phyloP scores from a whole-genome alignment of 2,329 filamentous ascomycete genomes.

The Aspergillus candidus region DNA sequence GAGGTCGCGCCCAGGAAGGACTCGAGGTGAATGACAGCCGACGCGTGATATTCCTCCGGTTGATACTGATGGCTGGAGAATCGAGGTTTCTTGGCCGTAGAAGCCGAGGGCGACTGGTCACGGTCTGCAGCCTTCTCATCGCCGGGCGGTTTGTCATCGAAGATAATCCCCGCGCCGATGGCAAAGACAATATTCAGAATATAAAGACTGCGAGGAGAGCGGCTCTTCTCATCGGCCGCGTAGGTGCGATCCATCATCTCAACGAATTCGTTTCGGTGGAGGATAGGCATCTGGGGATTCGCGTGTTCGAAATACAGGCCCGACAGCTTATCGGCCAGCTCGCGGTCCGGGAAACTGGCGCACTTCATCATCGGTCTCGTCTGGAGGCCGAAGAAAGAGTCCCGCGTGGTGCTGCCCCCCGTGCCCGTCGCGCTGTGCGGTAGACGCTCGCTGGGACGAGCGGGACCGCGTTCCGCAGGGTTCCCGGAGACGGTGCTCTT shows the following conservation, averaged over 20 bases:
- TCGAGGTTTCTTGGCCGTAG: conserved; percentile 46
- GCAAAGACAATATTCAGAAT: conserved; percentile 96
- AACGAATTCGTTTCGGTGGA: conserved; percentile 87
- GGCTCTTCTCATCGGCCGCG: conserved; percentile 57
- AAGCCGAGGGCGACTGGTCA: conserved; percentile 21
- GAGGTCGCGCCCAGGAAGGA: conserved; percentile 67
- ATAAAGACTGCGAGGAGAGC: conserved; percentile 78
- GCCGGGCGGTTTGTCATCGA: conserved; percentile 46
- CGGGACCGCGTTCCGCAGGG: conserved; percentile 58
- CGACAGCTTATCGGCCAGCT: conserved; percentile 66
- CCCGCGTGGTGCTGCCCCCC: conserved; percentile 75
- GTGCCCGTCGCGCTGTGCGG: conserved; percentile 46
- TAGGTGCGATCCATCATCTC: conserved; percentile 80
- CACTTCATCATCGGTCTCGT: conserved; percentile 82
- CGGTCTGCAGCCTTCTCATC: conserved; percentile 18
- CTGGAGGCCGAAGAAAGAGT: conserved; percentile 95
- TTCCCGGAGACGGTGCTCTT: conserved; percentile 61
- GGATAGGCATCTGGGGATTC: conserved; percentile 89
- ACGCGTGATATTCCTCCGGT: conserved; percentile 93
- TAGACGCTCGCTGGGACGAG: conserved; percentile 52
- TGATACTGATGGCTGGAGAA: conserved; percentile 59
- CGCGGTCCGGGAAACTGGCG: conserved; percentile 73
- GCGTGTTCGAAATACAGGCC: conserved; percentile 91
- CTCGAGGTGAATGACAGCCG: conserved; percentile 86
- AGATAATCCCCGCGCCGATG: conserved; percentile 88